Evolutionary conservation across 2,329 filamentous ascomycete genomes (phyloP).

Genomic region (Beauveria bassiana): DNA sequence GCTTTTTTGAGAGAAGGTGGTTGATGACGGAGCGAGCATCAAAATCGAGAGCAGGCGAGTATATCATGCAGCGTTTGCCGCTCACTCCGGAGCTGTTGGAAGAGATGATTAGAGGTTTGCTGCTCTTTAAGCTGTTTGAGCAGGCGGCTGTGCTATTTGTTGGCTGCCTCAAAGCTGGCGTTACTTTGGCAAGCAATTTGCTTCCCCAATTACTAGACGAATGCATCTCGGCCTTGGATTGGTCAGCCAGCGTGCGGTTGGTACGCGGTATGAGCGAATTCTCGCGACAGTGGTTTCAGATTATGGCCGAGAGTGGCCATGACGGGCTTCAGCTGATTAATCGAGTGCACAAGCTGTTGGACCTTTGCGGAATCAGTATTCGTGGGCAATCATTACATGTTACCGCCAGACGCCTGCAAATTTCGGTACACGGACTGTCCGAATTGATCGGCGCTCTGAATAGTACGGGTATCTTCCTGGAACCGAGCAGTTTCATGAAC

Average conservation of each 20-base stretch:
- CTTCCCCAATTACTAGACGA: slow-evolving; percentile 33
- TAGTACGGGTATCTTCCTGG: neutral
- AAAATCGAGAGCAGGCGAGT: slow-evolving; percentile 23
- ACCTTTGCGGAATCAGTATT: slow-evolving; percentile 26
- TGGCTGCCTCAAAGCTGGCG: slow-evolving; percentile 28
- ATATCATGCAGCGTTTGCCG: slow-evolving; percentile 32
- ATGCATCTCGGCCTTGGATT: slow-evolving; percentile 35
- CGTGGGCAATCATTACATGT: neutral
- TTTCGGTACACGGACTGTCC: slow-evolving; percentile 17
- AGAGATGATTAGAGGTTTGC: slow-evolving; percentile 38
- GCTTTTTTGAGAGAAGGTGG: slow-evolving; percentile 17
- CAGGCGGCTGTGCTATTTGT: slow-evolving; percentile 37
- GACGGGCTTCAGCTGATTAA: slow-evolving; percentile 22
- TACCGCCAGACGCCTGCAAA: slow-evolving; percentile 18
- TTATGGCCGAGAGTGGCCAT: slow-evolving; percentile 18
- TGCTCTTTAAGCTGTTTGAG: slow-evolving; percentile 38
- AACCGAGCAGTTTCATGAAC: neutral
- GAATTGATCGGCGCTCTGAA: neutral
- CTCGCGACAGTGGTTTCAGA: slow-evolving; percentile 19
- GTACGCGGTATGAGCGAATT: slow-evolving; percentile 22
- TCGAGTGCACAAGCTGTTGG: slow-evolving; percentile 27
- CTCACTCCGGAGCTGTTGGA: slow-evolving; percentile 35
- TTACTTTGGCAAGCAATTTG: slow-evolving; percentile 21
- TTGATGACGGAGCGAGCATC: slow-evolving; percentile 17
- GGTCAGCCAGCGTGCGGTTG: slow-evolving; percentile 25